Base-by-base conservation (phyloP, 164 flowering plant genomes). In the Akebia trifoliata region DNA sequence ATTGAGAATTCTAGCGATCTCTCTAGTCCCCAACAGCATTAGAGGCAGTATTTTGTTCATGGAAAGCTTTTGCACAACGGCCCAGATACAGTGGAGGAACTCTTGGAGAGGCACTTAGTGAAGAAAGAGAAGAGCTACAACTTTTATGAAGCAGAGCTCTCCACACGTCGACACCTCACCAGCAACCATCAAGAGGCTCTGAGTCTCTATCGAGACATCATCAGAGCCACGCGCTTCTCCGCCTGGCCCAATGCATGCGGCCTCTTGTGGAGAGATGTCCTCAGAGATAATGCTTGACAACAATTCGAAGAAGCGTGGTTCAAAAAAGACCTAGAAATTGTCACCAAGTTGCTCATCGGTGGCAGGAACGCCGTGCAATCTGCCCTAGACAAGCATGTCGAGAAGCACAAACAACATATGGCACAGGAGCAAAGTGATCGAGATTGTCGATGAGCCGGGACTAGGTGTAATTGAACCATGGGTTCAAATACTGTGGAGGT, bases 61-160 rank as follows among this genome's bases (percentile, higher is more conserved):
- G 58, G 20, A 4, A 70, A 76, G 4, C 49, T 65, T 37, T 17
- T 83, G 6, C 86, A 87, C 72, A 29, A 83, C 17, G 95, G 95
- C 1, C 95, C 91, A 4, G 95, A 87, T 72, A 83, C 95, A n/a
- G 54, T 87, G 3, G 89, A 87, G 18, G 91, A 87, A 64, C 75
- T 87, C 0, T 25, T 87, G 7, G 95, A 87, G 22, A 55, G 95
- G 29, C 89, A 85, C 70, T 18, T 83, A 24, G 84, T 60, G 37
- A 83, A 85, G 70, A 65, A 77, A 42, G 74, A 76, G 55, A 67
- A 66, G 43, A 29, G 60, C 21, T 30, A 42, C 24, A 57, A 67
- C 45, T 74, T 60, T 21, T 81, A 81, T 4, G 87, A 85, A 39
- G 76, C 66, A 22, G 84, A 79, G 62, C 31, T 81, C 26, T 24